Evolutionary conservation across 805 yeast species (phyloP).

Genomic region (Metschnikowia cerradonensis): DNA sequence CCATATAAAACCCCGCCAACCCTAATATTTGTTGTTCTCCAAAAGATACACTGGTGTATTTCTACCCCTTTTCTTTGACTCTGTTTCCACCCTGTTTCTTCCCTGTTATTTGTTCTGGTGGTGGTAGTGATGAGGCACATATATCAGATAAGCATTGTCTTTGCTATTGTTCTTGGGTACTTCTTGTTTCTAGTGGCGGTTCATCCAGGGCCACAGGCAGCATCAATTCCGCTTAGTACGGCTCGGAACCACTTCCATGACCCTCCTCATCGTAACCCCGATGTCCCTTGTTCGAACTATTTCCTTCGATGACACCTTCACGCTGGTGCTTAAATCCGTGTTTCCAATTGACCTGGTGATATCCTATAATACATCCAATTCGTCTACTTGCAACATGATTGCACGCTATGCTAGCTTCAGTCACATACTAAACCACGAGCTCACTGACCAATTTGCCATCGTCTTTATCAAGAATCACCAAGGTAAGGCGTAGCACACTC

Average conservation of each 20-base stretch:
- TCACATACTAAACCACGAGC: constrained; percentile 25
- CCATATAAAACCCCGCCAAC: not conserved
- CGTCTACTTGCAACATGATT: constrained; percentile 19
- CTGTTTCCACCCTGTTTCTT: too few relatives aligned
- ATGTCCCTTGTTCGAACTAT: not conserved
- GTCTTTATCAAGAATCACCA: constrained; percentile 6
- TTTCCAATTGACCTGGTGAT: constrained; percentile 39
- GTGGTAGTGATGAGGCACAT: not conserved
- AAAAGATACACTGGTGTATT: not conserved
- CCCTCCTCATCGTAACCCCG: not conserved
- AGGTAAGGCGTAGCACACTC: too few relatives aligned
- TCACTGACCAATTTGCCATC: constrained; percentile 25
- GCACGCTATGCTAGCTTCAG: constrained; percentile 43
- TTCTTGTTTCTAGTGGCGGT: not conserved
- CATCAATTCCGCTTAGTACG: not conserved
- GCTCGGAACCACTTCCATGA: too few relatives aligned
- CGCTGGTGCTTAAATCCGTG: constrained; percentile 33
- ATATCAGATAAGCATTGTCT: not conserved
- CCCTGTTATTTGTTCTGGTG: not conserved
- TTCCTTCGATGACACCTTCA: constrained; percentile 10
- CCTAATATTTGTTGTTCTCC: not conserved
- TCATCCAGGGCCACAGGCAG: not conserved
- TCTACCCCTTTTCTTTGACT: too few relatives aligned
- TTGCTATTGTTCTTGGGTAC: not conserved
- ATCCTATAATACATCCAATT: constrained; percentile 25